Percentiles rank a stretch among this genome's conserved stretches.
Evolutionary conservation across 805 yeast species (phyloP).

Genomic region (Candida chauliodis): DNA sequence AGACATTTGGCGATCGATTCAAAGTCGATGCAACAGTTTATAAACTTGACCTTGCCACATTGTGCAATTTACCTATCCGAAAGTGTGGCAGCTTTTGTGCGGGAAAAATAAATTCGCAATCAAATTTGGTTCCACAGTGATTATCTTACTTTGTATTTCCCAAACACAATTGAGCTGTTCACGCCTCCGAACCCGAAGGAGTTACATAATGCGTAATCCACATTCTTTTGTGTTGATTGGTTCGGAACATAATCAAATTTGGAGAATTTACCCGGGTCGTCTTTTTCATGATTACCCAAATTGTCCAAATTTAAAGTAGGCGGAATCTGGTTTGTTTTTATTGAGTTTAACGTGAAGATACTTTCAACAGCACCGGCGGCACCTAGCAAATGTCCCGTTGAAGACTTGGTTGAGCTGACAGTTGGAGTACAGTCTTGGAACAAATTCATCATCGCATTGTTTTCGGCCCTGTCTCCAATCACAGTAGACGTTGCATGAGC

Average conservation of each 20-base stretch:
- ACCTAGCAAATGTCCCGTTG: conserved; percentile 91
- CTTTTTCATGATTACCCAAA: conserved; percentile 49
- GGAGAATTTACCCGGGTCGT: conserved; percentile 37
- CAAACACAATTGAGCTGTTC: conserved; percentile 68
- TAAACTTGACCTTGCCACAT: conserved; percentile 8
- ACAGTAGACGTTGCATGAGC: conserved; percentile 96
- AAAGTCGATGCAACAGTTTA: too few relatives aligned
- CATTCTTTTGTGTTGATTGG: conserved; percentile 31
- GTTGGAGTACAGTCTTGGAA: conserved; percentile 34
- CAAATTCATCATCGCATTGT: conserved; percentile 60
- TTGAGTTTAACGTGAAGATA: conserved; percentile 69
- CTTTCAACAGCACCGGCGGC: conserved; percentile 96
- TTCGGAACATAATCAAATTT: conserved; percentile 59
- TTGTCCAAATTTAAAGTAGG: conserved; percentile 73
- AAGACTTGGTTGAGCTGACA: conserved; percentile 84
- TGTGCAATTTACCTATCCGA: conserved; percentile 1
- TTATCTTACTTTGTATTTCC: conserved; percentile 19
- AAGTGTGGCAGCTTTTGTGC: conserved; percentile 1
- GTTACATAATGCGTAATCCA: conserved; percentile 70
- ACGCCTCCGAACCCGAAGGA: conserved; percentile 99
- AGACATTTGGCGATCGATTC: too few relatives aligned
- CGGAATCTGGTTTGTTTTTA: conserved; percentile 58
- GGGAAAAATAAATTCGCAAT: conserved; percentile 4
- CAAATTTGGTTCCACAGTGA: too few relatives aligned
- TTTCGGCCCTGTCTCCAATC: conserved; percentile 88